Base-by-base conservation (phyloP, 352 stramenopile species). In the Phytophthora pluvialis region DNA sequence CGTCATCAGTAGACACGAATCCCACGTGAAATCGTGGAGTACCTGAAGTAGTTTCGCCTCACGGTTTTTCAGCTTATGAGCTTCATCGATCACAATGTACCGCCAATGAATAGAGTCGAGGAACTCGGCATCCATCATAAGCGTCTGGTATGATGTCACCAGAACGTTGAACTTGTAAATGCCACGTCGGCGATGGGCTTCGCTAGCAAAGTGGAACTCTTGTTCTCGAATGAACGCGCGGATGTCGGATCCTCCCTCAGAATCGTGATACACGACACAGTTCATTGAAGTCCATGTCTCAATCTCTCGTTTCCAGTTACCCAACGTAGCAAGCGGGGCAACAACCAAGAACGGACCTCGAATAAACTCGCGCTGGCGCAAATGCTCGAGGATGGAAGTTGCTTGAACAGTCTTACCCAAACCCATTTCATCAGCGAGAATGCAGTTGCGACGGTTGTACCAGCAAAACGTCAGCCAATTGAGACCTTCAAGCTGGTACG, bases 231-330 rank as follows among this genome's bases (percentile, higher is more conserved):
- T 98, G 29, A 98, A 88, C 16, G 91, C 80, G 13, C 98, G 86
- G 18, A 91, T 94, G 56, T 98, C 95, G 5, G 82, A 84, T 15
- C 90, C 91, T 28, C 90, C 89, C 21, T 97, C 94, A 13, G 88
- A 98, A 44, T 99, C 98, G 73, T 99, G 97, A 62, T 99, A 99
- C 4, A 99, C 91, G 39, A 99, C 91, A 46, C 96, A 99, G 70
- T 99, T 99, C 71, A 99, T 95, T 51, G 94, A 86, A n/a, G 97
- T 99, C 98, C 98, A 99, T 25, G 82, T 92, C 57, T 98, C 88
- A 60, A 99, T 99, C 73, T 99, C 98, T 40, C 97, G 89, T 65
- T 99, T 95, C 98, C 98, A 99, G 73, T 99, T 98, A 16, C 93
- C 87, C 26, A 99, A 84, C 2, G 98, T 99, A 8, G 94, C 98